A percentile compares a stretch with the other conserved stretches of the same genome.
phyloP scores from a whole-genome alignment of 1,139 yeast genomes.

The Pichia cactophila region DNA sequence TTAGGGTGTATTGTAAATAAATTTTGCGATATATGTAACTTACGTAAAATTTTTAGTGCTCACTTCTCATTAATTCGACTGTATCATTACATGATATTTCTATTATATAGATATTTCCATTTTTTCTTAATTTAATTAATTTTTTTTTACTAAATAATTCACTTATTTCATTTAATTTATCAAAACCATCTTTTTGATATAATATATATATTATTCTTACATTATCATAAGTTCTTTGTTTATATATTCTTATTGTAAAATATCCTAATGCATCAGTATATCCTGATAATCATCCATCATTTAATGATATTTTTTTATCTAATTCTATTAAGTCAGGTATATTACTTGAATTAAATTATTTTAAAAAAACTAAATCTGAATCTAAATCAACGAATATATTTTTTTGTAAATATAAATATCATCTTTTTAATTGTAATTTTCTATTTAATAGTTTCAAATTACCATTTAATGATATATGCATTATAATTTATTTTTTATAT shows the following conservation, averaged over 20 bases:
- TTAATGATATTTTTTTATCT: not conserved
- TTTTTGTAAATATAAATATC: conserved; percentile 4
- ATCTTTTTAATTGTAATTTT: conserved; percentile 11
- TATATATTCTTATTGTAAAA: not conserved
- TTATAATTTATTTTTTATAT: conserved; percentile 10
- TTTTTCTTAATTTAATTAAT: not conserved
- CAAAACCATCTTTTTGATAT: conserved; percentile 3
- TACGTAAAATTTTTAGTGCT: too few relatives aligned
- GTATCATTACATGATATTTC: not conserved
- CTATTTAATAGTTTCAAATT: conserved; percentile 10
- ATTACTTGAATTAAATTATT: not conserved
- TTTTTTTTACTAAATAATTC: not conserved
- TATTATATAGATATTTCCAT: not conserved
- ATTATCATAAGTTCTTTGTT: not conserved
- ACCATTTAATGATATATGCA: conserved; percentile 15
- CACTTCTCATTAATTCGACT: too few relatives aligned
- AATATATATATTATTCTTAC: conserved; percentile 1
- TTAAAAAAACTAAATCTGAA: not conserved
- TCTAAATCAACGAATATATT: not conserved
- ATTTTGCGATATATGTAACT: too few relatives aligned
- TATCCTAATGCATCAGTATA: conserved; percentile 9
- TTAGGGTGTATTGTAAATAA: too few relatives aligned
- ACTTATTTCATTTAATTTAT: conserved; percentile 1
- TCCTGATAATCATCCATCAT: conserved; percentile 8
- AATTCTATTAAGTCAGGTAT: not conserved